These are phyloP conservation scores for Wilhelminamyces savonicus DNA, from an alignment of 805 yeast species.

Conservation along the genomic window DNA sequence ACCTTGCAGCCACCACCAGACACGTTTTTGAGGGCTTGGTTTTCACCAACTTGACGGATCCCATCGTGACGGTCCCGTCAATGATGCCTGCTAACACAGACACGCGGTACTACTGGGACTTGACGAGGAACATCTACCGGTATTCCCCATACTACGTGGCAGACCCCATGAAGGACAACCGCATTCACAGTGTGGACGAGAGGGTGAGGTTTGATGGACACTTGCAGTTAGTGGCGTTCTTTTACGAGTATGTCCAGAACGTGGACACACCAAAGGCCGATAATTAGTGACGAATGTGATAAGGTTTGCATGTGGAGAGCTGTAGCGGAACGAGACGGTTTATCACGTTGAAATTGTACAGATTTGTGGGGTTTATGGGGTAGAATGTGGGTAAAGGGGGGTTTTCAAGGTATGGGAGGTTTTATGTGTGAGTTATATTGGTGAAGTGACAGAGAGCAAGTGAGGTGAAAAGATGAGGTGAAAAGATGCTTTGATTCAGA, in stretches of 20 bases:
- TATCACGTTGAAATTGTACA: background rate
- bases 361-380: background rate
- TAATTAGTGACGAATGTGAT: background rate
- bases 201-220: slow-evolving; percentile 23
- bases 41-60: slow-evolving; percentile 24
- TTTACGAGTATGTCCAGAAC: slow-evolving; percentile 29
- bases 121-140: slow-evolving; percentile 51
- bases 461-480: too few relatives aligned
- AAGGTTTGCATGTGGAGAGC: too few relatives aligned
- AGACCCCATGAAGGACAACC: slow-evolving; percentile 10
- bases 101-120: slow-evolving; percentile 52
- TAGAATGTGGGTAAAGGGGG: too few relatives aligned
- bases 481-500: too few relatives aligned
- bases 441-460: too few relatives aligned
- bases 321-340: background rate
- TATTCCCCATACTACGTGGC: too few relatives aligned
- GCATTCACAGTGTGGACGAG: slow-evolving; percentile 34
- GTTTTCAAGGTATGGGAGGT: too few relatives aligned
- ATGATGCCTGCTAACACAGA: slow-evolving; percentile 58
- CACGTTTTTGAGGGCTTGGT: slow-evolving; percentile 55
- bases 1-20: slow-evolving; percentile 57
- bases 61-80: slow-evolving; percentile 39
- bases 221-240: slow-evolving; percentile 29
- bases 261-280: too few relatives aligned
- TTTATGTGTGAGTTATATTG: too few relatives aligned